Base-by-base conservation (phyloP, 2,329 filamentous ascomycete genomes). In the Neoarthrinium moseri region DNA sequence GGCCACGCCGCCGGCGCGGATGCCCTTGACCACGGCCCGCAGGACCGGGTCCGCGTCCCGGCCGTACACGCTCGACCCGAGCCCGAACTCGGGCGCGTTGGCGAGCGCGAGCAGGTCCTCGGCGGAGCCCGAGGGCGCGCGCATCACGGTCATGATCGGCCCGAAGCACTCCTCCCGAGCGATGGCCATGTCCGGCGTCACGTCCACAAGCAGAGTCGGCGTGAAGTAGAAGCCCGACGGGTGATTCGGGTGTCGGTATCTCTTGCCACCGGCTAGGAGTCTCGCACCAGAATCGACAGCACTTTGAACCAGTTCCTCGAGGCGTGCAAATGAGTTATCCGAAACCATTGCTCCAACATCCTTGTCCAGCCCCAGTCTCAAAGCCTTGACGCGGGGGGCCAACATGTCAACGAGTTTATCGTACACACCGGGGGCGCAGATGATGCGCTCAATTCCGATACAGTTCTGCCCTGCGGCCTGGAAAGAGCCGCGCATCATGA, bases 401-500 rank as follows among this genome's bases (percentile, higher is more conserved):
- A 99, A 80, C 50, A 83, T 75, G 5, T 74, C 67, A 43, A 96
- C 71, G 18, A 99, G 79, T 46, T 74, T 74, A 51, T 87, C 76
- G 71, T 97, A 95, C 42, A 89, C 77, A n/a, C 71, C 73, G 2
- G 89, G 85, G 13, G 88, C 78, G 20, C 87, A 89, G 56, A 97
- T 85, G 60, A 97, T 85, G 46, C 94, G 87, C 71, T 99, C 94
- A 55, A 96, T 92, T 45, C 94, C 94, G 61, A 99, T 92, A 69
- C 94, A 99, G 71, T 99, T 99, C 67, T 99, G 94, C 1, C 94
- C 94, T 13, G 91, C 86, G 42, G 91, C 91, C 68, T 99, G 94
- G 70, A 97, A 99, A 8, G 89, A 90, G 43, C 92, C 94, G 43
- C 94, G 84, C 71, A 99, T 85, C 51, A 97, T 80, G 52, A 95